Base-by-base conservation (phyloP, 805 yeast genomes). In the Ascoidea rubescens region DNA sequence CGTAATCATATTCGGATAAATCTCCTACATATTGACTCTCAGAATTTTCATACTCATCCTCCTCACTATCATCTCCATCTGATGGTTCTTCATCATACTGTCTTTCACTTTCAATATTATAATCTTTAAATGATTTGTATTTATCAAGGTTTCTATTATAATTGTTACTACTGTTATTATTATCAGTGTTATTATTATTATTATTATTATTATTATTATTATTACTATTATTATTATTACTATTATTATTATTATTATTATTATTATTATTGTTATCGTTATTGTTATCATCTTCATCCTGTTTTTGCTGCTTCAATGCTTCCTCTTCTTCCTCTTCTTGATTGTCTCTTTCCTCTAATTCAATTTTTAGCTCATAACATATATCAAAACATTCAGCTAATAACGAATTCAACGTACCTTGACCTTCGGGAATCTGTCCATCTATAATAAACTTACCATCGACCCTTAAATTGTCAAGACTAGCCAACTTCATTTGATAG, bases 361-460 rank as follows among this genome's bases (percentile, higher is more conserved):
- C 96, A 43, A 87, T 82, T 63, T 88, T 85, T 65, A 93, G 72
- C 69, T 93, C 99, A 63, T 91, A 93, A 48, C 87, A 74, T 54
- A 91, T 84, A 65, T 93, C 99, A 64, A 88, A 93, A 66, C 98
- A 91, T 64, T 90, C 97, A 4, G 96, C 93, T 50, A 91, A 71
- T 53, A 91, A 69, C 0, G 96, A 96, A 65, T 82, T 89, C 56
- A 93, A 72, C n/a, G 95, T 80, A 5, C 97, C 99, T 67, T 93
- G 99, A 10, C 99, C 99, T 64, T 93, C 98, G 2, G 99, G 99
- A 47, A 93, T 84, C 57, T 87, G 86, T 50, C 81, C 87, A 55
- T 86, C 87, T 48, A 88, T 84, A 62, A 85, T 80, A 61, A 93
- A 93, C 70, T 87, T 91, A 5, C 99, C 99, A 64, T 93, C 98